Evolutionary conservation across 2,329 filamentous ascomycete genomes (phyloP).

Genomic region (Phyllosticta paracitricarpa): DNA sequence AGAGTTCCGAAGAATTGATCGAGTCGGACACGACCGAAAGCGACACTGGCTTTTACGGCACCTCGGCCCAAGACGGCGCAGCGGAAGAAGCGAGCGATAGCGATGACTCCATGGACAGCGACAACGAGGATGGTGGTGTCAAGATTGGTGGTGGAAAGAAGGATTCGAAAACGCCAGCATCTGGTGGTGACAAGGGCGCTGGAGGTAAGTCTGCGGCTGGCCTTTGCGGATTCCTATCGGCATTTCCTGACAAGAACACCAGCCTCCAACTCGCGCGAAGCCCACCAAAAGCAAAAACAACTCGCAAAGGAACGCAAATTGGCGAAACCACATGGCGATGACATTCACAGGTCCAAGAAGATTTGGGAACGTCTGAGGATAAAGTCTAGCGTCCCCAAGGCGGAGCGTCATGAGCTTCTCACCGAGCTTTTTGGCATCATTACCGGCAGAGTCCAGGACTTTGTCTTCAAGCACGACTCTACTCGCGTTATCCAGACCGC

Average conservation of each 20-base stretch:
- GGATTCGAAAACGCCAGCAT: conserved; percentile 11
- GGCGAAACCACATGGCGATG: conserved; percentile 85
- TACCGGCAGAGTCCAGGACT: conserved; percentile 83
- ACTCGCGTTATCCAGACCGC: conserved; percentile 95
- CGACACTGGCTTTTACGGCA: conserved; percentile 27
- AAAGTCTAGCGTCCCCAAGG: conserved; percentile 85
- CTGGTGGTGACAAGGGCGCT: not conserved
- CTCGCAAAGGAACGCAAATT: conserved; percentile 81
- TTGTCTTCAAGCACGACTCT: conserved; percentile 96
- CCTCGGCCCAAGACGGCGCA: conserved; percentile 22
- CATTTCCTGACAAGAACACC: not conserved
- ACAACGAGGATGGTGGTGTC: conserved; percentile 2
- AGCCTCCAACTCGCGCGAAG: conserved; percentile 65
- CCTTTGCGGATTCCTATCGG: not conserved
- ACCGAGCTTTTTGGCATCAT: conserved; percentile 86
- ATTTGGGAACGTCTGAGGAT: conserved; percentile 89
- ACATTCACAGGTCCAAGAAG: conserved; percentile 83
- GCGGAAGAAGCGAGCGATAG: conserved; percentile 13
- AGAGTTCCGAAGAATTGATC: conserved; percentile 21
- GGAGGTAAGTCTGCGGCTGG: not conserved
- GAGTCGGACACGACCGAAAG: conserved; percentile 28
- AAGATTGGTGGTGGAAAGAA: conserved; percentile 1
- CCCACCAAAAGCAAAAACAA: conserved; percentile 86
- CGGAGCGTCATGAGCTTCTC: conserved; percentile 79
- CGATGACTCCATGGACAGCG: conserved; percentile 9